Evolutionary conservation across 345 rosid species (phyloP), one percentile per base, ranked within the genome.

Genomic region (Odontarrhena argentea): DNA sequence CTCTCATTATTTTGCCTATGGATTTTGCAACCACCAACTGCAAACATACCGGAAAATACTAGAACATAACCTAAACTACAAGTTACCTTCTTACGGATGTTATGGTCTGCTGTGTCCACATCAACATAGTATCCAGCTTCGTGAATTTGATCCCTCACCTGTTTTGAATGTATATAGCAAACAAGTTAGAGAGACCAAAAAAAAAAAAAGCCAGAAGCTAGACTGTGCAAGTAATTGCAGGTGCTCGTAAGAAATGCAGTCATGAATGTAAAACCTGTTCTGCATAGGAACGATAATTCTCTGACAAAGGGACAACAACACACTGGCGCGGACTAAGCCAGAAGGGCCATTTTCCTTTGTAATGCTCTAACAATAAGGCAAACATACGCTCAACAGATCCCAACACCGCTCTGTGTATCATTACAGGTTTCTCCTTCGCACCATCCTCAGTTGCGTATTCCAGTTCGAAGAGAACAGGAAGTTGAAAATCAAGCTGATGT

Each of bases 241-340:
- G 1, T 15, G 6, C 9, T 3, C 14, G n/a, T 18, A 38, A 8
- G 54, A 38, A 77, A 30, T 58, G 62, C 37, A 51, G 36, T n/a
- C 14, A 52, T 2, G 57, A 24, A 12, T 51, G 55, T 11, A 54
- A 32, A 48, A 34, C 97, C 92, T 83, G 32, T 35, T 73, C 63
- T 3, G 92, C 95, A 61, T 86, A 7, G 70, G 56, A 49, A 77
- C 76, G 11, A 88, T 32, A 89, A 72, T 89, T 89, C 76, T 79
- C 88, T 55, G 96, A 89, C 7, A 89, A 90, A 6, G 90, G 84
- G 75, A 92, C 86, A 69, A 89, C 90, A 79, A 89, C 85, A 40
- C 90, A 88, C 68, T 89, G 96, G 40, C 96, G 91, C 3, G 96
- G 96, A 77, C 92, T 89, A 26, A 91, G 87, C 97, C 97, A 85